These are phyloP conservation scores for Actinomucor elegans DNA, from an alignment of 371 early-diverging fungal genomes.

Conservation along the genomic window DNA sequence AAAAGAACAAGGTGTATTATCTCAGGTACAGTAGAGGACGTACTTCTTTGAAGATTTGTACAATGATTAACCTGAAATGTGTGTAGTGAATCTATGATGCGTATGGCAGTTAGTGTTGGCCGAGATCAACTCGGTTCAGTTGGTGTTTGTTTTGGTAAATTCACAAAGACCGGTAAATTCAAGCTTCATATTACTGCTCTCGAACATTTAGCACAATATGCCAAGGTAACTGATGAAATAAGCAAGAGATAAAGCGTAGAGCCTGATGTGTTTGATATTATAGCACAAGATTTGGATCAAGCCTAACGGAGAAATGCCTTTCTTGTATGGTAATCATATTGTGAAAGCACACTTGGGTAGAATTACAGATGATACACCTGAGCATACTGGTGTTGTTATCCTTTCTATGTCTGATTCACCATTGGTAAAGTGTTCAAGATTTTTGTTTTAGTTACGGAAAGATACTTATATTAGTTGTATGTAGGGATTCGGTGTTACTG, in stretches of 20 bases:
- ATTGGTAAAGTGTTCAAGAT: slow-evolving; percentile 57
- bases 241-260: not conserved
- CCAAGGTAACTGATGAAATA: slow-evolving; percentile 60
- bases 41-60: no score
- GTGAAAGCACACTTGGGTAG: slow-evolving; percentile 97
- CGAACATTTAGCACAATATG: slow-evolving; percentile 93
- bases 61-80: no score
- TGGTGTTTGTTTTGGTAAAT: slow-evolving; percentile 98
- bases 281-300: slow-evolving; percentile 92
- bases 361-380: slow-evolving; percentile 96
- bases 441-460: no score
- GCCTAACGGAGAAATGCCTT: slow-evolving; percentile 99
- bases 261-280: not conserved
- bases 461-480: not conserved
- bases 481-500: slow-evolving; percentile 97
- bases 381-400: slow-evolving; percentile 97
- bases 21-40: slow-evolving; percentile 74
- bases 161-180: slow-evolving; percentile 98
- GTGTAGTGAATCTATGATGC: slow-evolving; percentile 85
- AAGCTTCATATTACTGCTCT: slow-evolving; percentile 93
- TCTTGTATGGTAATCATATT: slow-evolving; percentile 98
- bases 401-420: slow-evolving; percentile 94
- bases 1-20: slow-evolving; percentile 93
- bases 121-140: slow-evolving; percentile 88
- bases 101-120: slow-evolving; percentile 79